Conservation (phyloP, 2,329 filamentous ascomycete species). For the Penicillium sumatraense region DNA sequence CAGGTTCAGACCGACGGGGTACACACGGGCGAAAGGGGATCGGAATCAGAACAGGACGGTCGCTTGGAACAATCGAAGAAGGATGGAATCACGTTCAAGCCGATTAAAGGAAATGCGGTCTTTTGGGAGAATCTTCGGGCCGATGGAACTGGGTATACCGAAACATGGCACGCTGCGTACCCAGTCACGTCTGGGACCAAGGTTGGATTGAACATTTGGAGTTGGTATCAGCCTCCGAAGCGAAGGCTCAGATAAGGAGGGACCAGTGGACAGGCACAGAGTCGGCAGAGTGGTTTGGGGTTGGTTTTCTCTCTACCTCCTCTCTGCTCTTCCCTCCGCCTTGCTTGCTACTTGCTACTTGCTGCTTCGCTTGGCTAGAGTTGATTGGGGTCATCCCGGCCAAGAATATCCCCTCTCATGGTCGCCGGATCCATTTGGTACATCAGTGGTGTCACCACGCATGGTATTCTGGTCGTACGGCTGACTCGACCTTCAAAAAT, state of each 20-base stretch:
- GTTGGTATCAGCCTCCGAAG: constrained; percentile 57
- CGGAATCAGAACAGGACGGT: background rate
- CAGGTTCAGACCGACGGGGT: background rate
- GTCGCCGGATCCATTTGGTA: constrained; percentile 1
- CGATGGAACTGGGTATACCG: constrained; percentile 61
- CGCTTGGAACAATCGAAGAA: constrained; percentile 14
- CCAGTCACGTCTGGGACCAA: constrained; percentile 61
- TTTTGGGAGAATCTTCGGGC: constrained; percentile 65
- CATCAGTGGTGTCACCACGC: background rate
- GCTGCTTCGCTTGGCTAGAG: background rate
- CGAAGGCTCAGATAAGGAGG: background rate
- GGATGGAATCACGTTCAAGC: constrained; percentile 61
- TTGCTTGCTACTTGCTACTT: no score
- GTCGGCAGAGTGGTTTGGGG: background rate
- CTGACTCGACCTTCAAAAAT: background rate
- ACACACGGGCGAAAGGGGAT: background rate
- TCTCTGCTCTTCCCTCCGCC: no score
- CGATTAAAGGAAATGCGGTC: constrained; percentile 62
- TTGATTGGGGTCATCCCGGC: constrained; percentile 1
- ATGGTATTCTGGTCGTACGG: background rate
- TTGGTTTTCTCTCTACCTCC: no score
- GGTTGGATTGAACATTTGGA: constrained; percentile 69
- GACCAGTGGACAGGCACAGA: background rate
- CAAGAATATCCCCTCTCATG: constrained; percentile 1
- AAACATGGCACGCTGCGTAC: constrained; percentile 66